Base-by-base conservation (phyloP, 345 rosid genomes). In the Arabis alpina region DNA sequence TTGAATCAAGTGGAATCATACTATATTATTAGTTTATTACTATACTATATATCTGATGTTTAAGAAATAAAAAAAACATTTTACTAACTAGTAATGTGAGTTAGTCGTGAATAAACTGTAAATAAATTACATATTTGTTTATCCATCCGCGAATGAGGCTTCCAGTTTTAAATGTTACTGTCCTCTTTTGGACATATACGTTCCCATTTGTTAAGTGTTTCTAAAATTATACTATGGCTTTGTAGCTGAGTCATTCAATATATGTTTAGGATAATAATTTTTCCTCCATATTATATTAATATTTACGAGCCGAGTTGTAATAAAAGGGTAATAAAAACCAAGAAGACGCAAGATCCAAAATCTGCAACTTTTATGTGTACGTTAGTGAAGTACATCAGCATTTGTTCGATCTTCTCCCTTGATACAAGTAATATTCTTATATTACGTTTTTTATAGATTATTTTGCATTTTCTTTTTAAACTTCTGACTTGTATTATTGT, bases 331-430 rank as follows among this genome's bases (percentile, higher is more conserved):
- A 28, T 75, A 61, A 75, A 75, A 75, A 67, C 69, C 78, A 61
- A 75, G 78, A 75, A 44, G 66, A 75, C 78, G 69, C 78, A 75
- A 68, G 73, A 75, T 75, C 78, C 74, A 54, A 75, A 67, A 75
- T 75, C 69, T 74, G 78, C 73, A 67, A 67, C 69, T 74, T 74
- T 61, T 54, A 68, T 61, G 68, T 68, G 73, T 68, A 74, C 67
- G 68, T 74, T 74, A 74, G 73, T 43, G 77, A 74, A 66, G 50
- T 51, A 36, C 40, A 51, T 66, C 55, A 74, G 69, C 74, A 68
- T 45, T 75, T 75, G 69, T 68, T 75, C 69, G 64, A 75, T 68
- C 50, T 54, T 24, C 11, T 27, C 66, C 49, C 55, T 58, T 19
- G 56, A 52, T 43, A 61, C 64, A 66, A 59, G 68, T 75, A 75